Percentiles rank a stretch among this genome's conserved stretches.
phyloP scores from a whole-genome alignment of 1,139 yeast species.

The Yamadazyma diddensiae region DNA sequence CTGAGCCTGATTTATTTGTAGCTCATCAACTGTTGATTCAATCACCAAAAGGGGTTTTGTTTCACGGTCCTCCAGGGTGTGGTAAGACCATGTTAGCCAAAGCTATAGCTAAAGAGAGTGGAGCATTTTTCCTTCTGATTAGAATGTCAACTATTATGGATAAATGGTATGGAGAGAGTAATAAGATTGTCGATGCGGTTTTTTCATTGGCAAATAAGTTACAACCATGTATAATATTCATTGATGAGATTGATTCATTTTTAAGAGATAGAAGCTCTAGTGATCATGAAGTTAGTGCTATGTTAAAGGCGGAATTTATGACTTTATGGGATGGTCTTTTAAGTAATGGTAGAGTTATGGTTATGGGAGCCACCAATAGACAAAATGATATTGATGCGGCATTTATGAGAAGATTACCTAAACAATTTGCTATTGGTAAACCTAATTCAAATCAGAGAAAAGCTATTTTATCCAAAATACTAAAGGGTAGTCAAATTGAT shows the following conservation, averaged over 20 bases:
- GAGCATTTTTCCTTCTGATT: slow-evolving; percentile 87
- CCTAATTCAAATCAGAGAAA: slow-evolving; percentile 71
- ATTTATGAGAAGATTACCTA: slow-evolving; percentile 89
- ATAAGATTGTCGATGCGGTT: slow-evolving; percentile 90
- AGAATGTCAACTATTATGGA: slow-evolving; percentile 96
- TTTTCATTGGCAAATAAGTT: slow-evolving; percentile 86
- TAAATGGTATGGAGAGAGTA: slow-evolving; percentile 97
- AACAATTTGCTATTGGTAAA: slow-evolving; percentile 74
- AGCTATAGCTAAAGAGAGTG: slow-evolving; percentile 89
- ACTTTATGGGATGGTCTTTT: slow-evolving; percentile 95
- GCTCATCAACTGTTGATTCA: slow-evolving; percentile 66
- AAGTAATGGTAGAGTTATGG: slow-evolving; percentile 73
- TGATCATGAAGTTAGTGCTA: slow-evolving; percentile 96
- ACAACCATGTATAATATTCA: slow-evolving; percentile 92
- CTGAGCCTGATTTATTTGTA: slow-evolving; percentile 63
- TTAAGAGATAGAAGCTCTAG: slow-evolving; percentile 78
- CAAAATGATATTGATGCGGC: slow-evolving; percentile 92
- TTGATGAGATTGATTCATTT: slow-evolving; percentile 95
- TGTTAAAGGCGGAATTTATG: slow-evolving; percentile 96
- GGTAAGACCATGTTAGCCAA: slow-evolving; percentile 98
- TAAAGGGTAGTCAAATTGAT: slow-evolving; percentile 63
- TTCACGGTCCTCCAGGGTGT: slow-evolving; percentile 97
- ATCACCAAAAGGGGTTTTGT: slow-evolving; percentile 91
- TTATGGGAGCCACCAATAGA: slow-evolving; percentile 93
- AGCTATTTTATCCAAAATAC: slow-evolving; percentile 63